Percentiles rank a stretch among this genome's conserved stretches.
phyloP scores from a whole-genome alignment of 345 rosid genomes.

The Citrus inodora region DNA sequence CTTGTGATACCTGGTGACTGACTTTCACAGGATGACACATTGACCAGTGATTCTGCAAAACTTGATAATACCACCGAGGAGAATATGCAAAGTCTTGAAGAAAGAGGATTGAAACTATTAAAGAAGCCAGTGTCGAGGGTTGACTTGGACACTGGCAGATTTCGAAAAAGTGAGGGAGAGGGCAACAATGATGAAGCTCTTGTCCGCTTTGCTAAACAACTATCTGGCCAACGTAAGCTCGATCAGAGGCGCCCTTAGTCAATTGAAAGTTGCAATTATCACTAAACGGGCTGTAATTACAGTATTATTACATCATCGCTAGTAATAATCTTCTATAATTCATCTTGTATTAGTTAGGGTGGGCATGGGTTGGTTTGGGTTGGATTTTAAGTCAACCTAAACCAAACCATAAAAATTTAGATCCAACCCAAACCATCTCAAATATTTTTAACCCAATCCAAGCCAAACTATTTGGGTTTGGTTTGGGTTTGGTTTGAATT shows the following conservation, averaged over 20 bases:
- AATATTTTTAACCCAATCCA: too few species aligned
- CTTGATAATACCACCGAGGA: constrained; percentile 1
- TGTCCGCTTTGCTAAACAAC: not conserved
- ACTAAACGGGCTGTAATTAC: too few species aligned
- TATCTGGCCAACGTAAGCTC: not conserved
- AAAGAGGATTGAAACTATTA: constrained; percentile 5
- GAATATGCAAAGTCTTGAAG: constrained; percentile 11
- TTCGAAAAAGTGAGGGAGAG: not conserved
- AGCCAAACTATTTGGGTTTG: too few species aligned
- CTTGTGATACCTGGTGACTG: not conserved
- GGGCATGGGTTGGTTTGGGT: too few species aligned
- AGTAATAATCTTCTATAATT: too few species aligned
- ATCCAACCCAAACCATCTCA: too few species aligned
- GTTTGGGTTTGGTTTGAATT: too few species aligned
- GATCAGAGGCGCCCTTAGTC: not conserved
- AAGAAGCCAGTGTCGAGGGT: constrained; percentile 11
- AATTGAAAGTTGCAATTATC: not conserved
- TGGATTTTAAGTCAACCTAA: too few species aligned
- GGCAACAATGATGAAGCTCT: not conserved
- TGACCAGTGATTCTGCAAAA: constrained; percentile 2
- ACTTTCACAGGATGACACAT: constrained; percentile 8
- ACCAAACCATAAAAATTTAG: too few species aligned
- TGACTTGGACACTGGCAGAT: constrained; percentile 7
- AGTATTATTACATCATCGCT: too few species aligned
- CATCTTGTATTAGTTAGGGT: too few species aligned